These are phyloP conservation scores for Candida yuanshanica DNA, from an alignment of 805 yeast genomes.

Conservation along the genomic window DNA sequence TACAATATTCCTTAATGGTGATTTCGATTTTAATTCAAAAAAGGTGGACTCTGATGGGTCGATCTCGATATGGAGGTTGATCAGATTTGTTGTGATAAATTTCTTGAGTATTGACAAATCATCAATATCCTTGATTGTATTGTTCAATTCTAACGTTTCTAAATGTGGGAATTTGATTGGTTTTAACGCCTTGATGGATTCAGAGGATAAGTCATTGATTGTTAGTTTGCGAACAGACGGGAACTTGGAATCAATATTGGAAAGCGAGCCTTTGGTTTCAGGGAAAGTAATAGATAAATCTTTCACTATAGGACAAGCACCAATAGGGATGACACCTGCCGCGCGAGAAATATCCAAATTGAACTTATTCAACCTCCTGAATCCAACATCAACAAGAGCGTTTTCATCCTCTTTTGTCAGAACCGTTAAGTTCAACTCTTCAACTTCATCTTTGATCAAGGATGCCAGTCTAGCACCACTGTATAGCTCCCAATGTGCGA, in stretches of 20 bases:
- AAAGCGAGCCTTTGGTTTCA: not conserved
- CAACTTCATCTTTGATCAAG: not conserved
- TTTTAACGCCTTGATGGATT: not conserved
- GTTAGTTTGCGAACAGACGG: conserved; percentile 2
- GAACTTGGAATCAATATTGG: not conserved
- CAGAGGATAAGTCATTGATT: conserved; percentile 1
- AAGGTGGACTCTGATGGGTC: not conserved
- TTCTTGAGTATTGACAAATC: not conserved
- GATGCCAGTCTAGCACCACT: conserved; percentile 1
- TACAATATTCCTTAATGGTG: not conserved
- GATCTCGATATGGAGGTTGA: not conserved
- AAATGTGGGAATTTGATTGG: not conserved
- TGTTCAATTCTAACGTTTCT: conserved; percentile 1
- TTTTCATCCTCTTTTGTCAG: not conserved
- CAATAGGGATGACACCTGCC: not conserved
- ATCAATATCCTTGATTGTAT: not conserved
- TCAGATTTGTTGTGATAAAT: conserved; percentile 2
- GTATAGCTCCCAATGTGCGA: conserved; percentile 6
- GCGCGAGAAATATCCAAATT: not conserved
- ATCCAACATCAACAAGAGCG: not conserved
- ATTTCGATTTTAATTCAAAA: not conserved
- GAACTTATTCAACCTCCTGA: not conserved
- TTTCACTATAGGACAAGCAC: not conserved
- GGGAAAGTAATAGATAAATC: not conserved
- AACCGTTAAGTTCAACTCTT: not conserved